Conservation (phyloP, 176 grass and related monocot species). For the Musa itinerans region DNA sequence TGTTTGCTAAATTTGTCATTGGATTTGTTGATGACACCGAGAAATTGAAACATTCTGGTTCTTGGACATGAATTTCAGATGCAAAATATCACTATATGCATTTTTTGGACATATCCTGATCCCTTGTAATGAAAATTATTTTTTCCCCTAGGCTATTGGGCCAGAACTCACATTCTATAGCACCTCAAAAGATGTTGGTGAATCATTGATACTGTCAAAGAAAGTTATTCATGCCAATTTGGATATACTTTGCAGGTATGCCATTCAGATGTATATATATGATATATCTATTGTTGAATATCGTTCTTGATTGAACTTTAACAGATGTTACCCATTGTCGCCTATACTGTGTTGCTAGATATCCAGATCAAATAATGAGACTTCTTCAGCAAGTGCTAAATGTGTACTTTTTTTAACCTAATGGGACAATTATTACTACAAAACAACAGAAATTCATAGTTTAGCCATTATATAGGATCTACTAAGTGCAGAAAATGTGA, state of each 20-base stretch:
- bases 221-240: slow-evolving; percentile 92
- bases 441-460: too few relatives aligned
- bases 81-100: neutral
- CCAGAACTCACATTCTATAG: slow-evolving; percentile 96
- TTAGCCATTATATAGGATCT: too few relatives aligned
- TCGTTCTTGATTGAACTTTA: neutral
- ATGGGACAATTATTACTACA: too few relatives aligned
- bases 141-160: slow-evolving; percentile 68
- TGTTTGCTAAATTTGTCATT: neutral
- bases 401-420: too few relatives aligned
- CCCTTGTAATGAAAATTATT: slow-evolving; percentile 3
- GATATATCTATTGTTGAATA: neutral
- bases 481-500: too few relatives aligned
- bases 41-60: neutral
- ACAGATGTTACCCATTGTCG: too few relatives aligned
- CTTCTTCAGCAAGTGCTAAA: too few relatives aligned
- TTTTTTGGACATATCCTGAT: neutral
- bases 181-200: slow-evolving; percentile 64
- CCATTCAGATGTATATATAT: neutral
- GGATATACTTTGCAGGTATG: slow-evolving; percentile 82
- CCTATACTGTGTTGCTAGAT: too few relatives aligned
- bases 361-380: too few relatives aligned
- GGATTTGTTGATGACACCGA: neutral
- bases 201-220: slow-evolving; percentile 55
- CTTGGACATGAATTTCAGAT: neutral